Percentiles rank a stretch among this genome's conserved stretches.
These are phyloP conservation scores for Fusarium kyushuense DNA, from an alignment of 2,329 filamentous ascomycete species.

Conservation along the genomic window DNA sequence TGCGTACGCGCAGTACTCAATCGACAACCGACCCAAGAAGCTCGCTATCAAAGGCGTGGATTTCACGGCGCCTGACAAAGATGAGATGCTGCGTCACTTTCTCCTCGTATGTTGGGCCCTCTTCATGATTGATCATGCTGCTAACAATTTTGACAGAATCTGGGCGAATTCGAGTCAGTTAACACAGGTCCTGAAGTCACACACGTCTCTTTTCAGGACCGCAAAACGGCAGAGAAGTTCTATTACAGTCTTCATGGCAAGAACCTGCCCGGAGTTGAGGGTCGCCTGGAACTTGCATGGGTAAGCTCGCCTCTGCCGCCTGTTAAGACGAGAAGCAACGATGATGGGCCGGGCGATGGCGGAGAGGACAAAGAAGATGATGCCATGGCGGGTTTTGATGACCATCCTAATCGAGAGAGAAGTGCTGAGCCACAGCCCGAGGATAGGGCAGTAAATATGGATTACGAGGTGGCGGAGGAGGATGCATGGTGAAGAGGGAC, in stretches of 20 bases:
- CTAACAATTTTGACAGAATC: conserved; percentile 57
- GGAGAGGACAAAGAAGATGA: conserved; percentile 48
- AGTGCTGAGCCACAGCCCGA: conserved; percentile 43
- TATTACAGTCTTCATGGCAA: conserved; percentile 68
- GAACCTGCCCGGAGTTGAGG: conserved; percentile 71
- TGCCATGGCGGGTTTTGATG: conserved; percentile 45
- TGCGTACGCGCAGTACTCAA: conserved; percentile 71
- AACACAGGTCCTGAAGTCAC: conserved; percentile 61
- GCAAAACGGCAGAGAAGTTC: conserved; percentile 78
- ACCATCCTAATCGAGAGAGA: conserved; percentile 27
- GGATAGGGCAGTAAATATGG: conserved; percentile 59
- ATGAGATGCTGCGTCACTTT: conserved; percentile 78
- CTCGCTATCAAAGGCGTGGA: conserved; percentile 73
- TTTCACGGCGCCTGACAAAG: conserved; percentile 70
- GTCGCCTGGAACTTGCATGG: conserved; percentile 76
- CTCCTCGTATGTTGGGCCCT: conserved; percentile 68
- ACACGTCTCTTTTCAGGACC: conserved; percentile 73
- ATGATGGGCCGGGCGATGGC: conserved; percentile 11
- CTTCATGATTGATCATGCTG: background rate
- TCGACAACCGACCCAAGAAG: conserved; percentile 81
- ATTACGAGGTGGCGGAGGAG: conserved; percentile 67
- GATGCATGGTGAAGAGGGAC: conserved; percentile 57
- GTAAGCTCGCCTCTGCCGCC: conserved; percentile 52
- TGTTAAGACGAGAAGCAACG: conserved; percentile 32
- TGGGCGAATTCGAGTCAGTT: conserved; percentile 72